Evolutionary conservation across 345 rosid species (phyloP).

Genomic region (Geranium rotundifolium): DNA sequence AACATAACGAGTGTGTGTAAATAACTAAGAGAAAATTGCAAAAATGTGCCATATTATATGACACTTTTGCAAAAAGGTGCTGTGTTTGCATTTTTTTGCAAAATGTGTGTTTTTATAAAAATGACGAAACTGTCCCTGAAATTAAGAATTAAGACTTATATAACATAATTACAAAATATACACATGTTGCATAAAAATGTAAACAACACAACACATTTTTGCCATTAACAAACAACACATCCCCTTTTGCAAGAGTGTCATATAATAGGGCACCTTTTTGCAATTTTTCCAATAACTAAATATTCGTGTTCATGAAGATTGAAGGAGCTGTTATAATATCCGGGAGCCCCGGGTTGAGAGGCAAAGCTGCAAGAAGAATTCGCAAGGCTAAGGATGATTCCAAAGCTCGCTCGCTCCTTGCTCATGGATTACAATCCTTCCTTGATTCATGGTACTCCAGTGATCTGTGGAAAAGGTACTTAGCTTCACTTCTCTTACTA

Average conservation of each 20-base stretch:
- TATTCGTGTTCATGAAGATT: conserved; percentile 27
- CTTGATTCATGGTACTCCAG: conserved; percentile 64
- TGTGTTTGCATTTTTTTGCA: too few relatives aligned
- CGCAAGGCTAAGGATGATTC: conserved; percentile 70
- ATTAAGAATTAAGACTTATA: too few relatives aligned
- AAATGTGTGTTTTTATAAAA: too few relatives aligned
- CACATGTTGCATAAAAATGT: too few relatives aligned
- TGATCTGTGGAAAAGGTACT: conserved; percentile 70
- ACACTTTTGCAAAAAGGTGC: too few relatives aligned
- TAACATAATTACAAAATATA: too few relatives aligned
- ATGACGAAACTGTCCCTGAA: too few relatives aligned
- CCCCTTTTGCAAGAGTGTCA: too few relatives aligned
- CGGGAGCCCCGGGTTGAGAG: conserved; percentile 75
- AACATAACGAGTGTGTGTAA: neutral
- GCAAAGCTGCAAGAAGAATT: conserved; percentile 40
- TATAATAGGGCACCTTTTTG: too few relatives aligned
- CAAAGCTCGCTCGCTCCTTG: conserved; percentile 38
- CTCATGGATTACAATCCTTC: conserved; percentile 52
- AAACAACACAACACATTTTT: too few relatives aligned
- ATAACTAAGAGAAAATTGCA: neutral
- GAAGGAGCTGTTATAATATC: conserved; percentile 68
- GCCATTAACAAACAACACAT: too few relatives aligned
- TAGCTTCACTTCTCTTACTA: neutral
- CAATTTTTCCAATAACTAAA: neutral
- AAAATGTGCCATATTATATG: too few relatives aligned